Percentiles rank a stretch among this genome's conserved stretches.
These are phyloP conservation scores for Coleophoma cylindrospora DNA, from an alignment of 2,329 filamentous ascomycete genomes.

Conservation along the genomic window DNA sequence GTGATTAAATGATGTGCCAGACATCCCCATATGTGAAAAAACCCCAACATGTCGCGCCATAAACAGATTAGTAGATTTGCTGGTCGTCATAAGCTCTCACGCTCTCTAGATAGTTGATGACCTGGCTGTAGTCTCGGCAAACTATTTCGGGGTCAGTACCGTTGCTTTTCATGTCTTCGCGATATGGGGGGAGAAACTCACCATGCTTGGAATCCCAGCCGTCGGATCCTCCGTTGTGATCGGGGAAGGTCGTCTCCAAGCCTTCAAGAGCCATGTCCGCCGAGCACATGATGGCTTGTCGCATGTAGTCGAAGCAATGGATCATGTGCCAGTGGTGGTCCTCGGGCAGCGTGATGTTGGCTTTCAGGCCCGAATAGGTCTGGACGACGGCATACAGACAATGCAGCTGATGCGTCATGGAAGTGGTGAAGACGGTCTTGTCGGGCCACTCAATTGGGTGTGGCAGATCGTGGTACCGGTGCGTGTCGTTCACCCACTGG, in stretches of 20 bases:
- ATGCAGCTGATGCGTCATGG: conserved; percentile 13
- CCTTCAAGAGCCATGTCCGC: conserved; percentile 21
- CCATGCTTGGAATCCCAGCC: conserved; percentile 42
- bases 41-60: background rate
- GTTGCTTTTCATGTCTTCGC: background rate
- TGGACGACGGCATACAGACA: conserved; percentile 11
- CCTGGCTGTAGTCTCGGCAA: conserved; percentile 37
- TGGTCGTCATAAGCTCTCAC: conserved; percentile 39
- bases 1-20: background rate
- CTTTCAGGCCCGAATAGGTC: conserved; percentile 8
- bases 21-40: background rate
- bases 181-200: conserved; percentile 17
- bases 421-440: conserved; percentile 14
- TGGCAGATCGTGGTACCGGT: conserved; percentile 31
- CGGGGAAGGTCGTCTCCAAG: conserved; percentile 39
- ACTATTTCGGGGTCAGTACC: conserved; percentile 20
- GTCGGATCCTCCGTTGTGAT: conserved; percentile 39
- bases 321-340: conserved; percentile 12
- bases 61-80: conserved; percentile 31
- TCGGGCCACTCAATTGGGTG: conserved; percentile 26
- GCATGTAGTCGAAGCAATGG: conserved; percentile 15
- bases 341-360: conserved; percentile 7
- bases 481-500: conserved; percentile 29
- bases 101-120: conserved; percentile 36
- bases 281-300: conserved; percentile 13